Base-by-base conservation (phyloP, 768 basidiomycete species). In the Boletus vinaceobasis region DNA sequence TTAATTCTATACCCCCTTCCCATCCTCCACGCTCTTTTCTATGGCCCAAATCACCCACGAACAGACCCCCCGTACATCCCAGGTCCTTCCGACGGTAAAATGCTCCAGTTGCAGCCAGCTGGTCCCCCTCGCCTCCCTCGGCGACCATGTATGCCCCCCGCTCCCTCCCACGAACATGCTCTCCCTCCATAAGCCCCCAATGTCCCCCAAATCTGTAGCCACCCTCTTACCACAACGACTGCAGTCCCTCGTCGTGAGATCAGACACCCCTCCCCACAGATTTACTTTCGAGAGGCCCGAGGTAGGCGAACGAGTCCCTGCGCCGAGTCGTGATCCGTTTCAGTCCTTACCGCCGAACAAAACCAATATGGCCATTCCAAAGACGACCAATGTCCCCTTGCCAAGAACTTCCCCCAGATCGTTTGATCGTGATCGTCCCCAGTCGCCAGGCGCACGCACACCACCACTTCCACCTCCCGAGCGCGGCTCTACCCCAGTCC, bases 51-150 rank as follows among this genome's bases (percentile, higher is more conserved):
- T 56, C 17, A 58, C 48, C 2, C 63, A 57, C 29, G 57, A 52
- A 48, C 58, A 58, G 32, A 23, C 55, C 8, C 65, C 67, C 35
- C 69, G 68, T 17, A 53, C 61, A 58, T 91, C 90, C 23, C 84
- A 91, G 69, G 70, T 87, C 46, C 77, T 96, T 10, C 91, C 93
- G 6, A 77, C 85, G 3, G 87, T 94, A 56, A 95, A 88, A 68
- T 97, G 93, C 70, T 90, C 90, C 3, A 86, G 74, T 31, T 97
- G 93, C 67, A 74, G 75, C 61, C 73, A 75, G 9, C 82, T 80
- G 1, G 88, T 97, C 37, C 84, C 88, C 32, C 77, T 96, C 35
- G 73, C 78, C 44, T 78, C 85, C 43, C 83, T 96, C 35, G 84
- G 84, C 36, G 88, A 91, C 57, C 93, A 96, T 66, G 75, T 84